phyloP scores from a whole-genome alignment of 306 rosid genomes.

The Lagenaria siceraria region DNA sequence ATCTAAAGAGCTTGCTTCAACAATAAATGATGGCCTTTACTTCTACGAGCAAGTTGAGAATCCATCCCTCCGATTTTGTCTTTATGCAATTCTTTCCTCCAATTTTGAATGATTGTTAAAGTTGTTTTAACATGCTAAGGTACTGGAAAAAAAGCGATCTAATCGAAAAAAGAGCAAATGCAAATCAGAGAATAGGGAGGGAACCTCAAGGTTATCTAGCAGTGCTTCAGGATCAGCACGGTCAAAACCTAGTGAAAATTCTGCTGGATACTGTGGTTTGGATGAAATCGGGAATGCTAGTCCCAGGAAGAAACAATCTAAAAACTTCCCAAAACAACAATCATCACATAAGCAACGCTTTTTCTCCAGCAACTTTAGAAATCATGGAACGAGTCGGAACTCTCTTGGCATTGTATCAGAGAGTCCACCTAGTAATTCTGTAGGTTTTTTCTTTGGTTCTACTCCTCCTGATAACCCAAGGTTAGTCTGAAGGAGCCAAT shows the following conservation, averaged over 20 bases:
- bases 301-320: conserved; percentile 58
- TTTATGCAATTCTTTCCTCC: not conserved
- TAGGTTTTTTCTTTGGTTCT: conserved; percentile 92
- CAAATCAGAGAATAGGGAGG: conserved; percentile 42
- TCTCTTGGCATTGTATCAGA: conserved; percentile 67
- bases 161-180: conserved; percentile 49
- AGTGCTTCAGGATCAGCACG: conserved; percentile 40
- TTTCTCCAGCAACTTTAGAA: conserved; percentile 72
- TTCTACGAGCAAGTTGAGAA: conserved; percentile 78
- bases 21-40: conserved; percentile 86
- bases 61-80: conserved; percentile 5
- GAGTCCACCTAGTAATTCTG: conserved; percentile 89
- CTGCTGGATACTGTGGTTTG: conserved; percentile 19
- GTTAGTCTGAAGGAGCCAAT: conserved; percentile 45
- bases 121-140: conserved; percentile 38
- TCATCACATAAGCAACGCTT: conserved; percentile 64
- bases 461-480: conserved; percentile 85
- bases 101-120: not conserved
- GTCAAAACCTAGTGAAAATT: conserved; percentile 40
- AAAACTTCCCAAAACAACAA: conserved; percentile 46
- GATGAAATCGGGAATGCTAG: conserved; percentile 52
- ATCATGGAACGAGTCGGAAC: conserved; percentile 58
- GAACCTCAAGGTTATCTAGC: conserved; percentile 34
- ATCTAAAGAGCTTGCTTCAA: conserved; percentile 76
- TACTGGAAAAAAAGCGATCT: conserved; percentile 51